These are phyloP conservation scores for Microsporum audouinii DNA, from an alignment of 2,329 filamentous ascomycete species.

Conservation along the genomic window DNA sequence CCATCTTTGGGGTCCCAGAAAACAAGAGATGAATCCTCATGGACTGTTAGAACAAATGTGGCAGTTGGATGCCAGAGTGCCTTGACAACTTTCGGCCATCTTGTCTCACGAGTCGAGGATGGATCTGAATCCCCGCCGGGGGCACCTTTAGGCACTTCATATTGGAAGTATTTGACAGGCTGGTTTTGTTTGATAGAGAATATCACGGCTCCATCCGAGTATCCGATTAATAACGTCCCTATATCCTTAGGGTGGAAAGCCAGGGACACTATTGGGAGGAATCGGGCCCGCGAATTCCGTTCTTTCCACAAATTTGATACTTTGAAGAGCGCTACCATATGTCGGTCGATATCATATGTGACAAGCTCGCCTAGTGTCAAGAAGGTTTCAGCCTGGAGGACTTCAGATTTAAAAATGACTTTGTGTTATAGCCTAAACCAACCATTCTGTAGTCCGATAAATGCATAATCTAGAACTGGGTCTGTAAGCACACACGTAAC, in stretches of 20 bases:
- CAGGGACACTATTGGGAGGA: slow-evolving; percentile 60
- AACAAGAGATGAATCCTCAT: slow-evolving; percentile 83
- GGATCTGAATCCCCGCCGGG: slow-evolving; percentile 65
- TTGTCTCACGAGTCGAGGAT: slow-evolving; percentile 47
- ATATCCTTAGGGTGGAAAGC: slow-evolving; percentile 85
- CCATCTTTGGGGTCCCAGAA: slow-evolving; percentile 93
- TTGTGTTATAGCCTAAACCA: background rate
- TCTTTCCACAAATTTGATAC: slow-evolving; percentile 81
- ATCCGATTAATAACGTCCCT: slow-evolving; percentile 82
- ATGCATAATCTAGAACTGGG: slow-evolving; percentile 84
- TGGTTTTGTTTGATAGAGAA: slow-evolving; percentile 93
- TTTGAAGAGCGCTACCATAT: slow-evolving; percentile 61
- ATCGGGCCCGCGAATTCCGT: slow-evolving; percentile 54
- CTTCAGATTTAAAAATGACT: background rate
- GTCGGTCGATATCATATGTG: slow-evolving; percentile 85
- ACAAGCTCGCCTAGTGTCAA: slow-evolving; percentile 55
- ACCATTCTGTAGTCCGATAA: slow-evolving; percentile 68
- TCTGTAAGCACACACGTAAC: slow-evolving; percentile 68
- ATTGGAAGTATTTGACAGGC: slow-evolving; percentile 67
- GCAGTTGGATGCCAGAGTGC: slow-evolving; percentile 92
- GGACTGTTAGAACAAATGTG: slow-evolving; percentile 73
- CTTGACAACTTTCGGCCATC: slow-evolving; percentile 65
- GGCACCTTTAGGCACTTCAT: slow-evolving; percentile 67
- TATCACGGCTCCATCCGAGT: slow-evolving; percentile 72
- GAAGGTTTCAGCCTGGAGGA: background rate